phyloP scores from a whole-genome alignment of 139 green algal species.

The Coccomyxa sp. region DNA sequence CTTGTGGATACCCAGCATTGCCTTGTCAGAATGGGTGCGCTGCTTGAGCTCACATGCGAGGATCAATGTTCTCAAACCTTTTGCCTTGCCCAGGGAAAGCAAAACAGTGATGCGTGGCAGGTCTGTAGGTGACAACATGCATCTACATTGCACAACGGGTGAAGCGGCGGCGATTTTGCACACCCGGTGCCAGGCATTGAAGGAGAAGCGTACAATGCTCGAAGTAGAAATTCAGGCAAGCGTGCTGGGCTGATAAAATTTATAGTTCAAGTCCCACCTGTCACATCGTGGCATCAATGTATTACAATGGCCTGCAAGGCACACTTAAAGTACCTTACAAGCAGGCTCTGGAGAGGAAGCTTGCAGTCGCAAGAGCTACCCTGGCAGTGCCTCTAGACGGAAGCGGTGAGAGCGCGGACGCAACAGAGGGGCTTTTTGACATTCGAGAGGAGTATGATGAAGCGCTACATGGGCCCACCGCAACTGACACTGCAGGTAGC shows the following conservation, averaged over 20 bases:
- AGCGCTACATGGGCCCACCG: background rate
- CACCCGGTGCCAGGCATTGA: background rate
- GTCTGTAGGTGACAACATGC: background rate
- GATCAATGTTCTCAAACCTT: background rate
- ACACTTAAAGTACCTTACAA: background rate
- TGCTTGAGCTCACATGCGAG: background rate
- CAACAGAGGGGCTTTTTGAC: background rate
- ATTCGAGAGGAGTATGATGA: background rate
- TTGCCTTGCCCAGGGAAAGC: background rate
- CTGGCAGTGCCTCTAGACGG: background rate
- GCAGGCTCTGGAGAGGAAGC: background rate
- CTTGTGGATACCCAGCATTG: slow-evolving; percentile 8
- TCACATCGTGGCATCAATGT: background rate
- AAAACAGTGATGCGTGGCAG: background rate
- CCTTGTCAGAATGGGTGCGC: slow-evolving; percentile 7
- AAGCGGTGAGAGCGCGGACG: background rate
- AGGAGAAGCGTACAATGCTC: background rate
- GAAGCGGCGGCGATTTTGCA: background rate
- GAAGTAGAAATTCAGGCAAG: background rate
- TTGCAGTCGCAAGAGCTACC: background rate
- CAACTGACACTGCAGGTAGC: no score
- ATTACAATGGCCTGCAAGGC: background rate
- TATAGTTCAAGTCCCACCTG: no score
- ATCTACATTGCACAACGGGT: background rate
- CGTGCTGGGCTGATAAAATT: background rate